Base-by-base conservation (phyloP, 164 flowering plant genomes). In the Chloranthus sessilifolius region DNA sequence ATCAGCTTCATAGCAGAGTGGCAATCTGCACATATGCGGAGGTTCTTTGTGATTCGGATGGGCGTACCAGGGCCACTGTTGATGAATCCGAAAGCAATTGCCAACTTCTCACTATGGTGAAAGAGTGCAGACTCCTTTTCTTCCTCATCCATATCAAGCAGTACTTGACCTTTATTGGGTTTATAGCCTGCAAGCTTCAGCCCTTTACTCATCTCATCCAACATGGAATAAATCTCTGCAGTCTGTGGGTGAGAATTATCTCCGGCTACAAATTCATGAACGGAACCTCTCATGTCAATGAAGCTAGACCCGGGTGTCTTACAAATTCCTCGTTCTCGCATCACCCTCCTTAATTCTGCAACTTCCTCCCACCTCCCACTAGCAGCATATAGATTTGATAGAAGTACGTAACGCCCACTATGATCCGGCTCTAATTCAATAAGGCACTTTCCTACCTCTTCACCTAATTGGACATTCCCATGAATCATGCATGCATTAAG, bases 1-100 rank as follows among this genome's bases (percentile, higher is more conserved):
- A 63, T 44, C 11, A 51, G 33, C 19, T 63, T 63, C 4, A 53
- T 51, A 39, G 57, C 60, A 6, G 31, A 47, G 42, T 65, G 70
- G 37, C 70, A 65, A 56, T 65, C 70, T 31, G 35, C 43, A 30
- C 62, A 63, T 10, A 57, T 62, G 19, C 67, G 38, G 21, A 63
- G 58, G 52, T 66, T 66, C 54, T 66, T 66, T 48, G 55, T 51
- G 35, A 66, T 66, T 22, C 70, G 42, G 15, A 66, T 60, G 28
- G 70, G 24, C 17, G 58, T 17, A 4, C 65, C 54, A 1, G 62
- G 55, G 28, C 42, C 44, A 38, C 44, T 50, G 20, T 51, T 55
- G 31, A 60, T 38, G n/a, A 66, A 16, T n/a, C 61, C 70, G 51
- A 59, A 56, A 41, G 62, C 58, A 45, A 56, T 63, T n/a, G 67